A percentile compares a stretch with the other conserved stretches of the same genome.
phyloP scores from a whole-genome alignment of 306 rosid species.

The Styphnolobium japonicum region DNA sequence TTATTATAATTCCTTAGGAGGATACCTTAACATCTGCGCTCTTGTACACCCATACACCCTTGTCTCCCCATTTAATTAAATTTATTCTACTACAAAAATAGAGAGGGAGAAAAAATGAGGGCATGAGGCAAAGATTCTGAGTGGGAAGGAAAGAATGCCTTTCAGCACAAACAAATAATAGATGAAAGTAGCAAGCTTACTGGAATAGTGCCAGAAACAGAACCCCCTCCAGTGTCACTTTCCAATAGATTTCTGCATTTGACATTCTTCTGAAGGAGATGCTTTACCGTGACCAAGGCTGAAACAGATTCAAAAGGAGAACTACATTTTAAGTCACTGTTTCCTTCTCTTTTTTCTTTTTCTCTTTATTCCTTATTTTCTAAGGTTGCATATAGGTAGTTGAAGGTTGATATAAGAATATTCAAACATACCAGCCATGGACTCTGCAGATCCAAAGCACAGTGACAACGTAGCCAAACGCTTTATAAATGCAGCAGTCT shows the following conservation, averaged over 20 bases:
- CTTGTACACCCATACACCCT: neutral
- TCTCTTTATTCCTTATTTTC: neutral
- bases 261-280: slow-evolving; percentile 87
- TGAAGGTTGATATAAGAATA: neutral
- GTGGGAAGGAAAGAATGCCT: neutral
- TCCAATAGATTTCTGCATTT: slow-evolving; percentile 95
- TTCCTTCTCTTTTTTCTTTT: neutral
- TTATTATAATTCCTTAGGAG: neutral
- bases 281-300: slow-evolving; percentile 87
- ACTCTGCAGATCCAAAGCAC: slow-evolving; percentile 76
- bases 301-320: slow-evolving; percentile 40
- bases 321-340: neutral
- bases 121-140: neutral
- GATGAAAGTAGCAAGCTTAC: slow-evolving; percentile 45
- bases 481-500: slow-evolving; percentile 93
- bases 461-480: slow-evolving; percentile 78
- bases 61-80: neutral
- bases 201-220: slow-evolving; percentile 71
- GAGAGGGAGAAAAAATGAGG: neutral
- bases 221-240: slow-evolving; percentile 95
- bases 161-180: neutral
- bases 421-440: slow-evolving; percentile 77
- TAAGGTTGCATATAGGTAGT: neutral
- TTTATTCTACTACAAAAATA: neutral
- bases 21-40: neutral